Evolutionary conservation across 2,329 filamentous ascomycete genomes (phyloP).

Genomic region (Colletotrichum tabaci): DNA sequence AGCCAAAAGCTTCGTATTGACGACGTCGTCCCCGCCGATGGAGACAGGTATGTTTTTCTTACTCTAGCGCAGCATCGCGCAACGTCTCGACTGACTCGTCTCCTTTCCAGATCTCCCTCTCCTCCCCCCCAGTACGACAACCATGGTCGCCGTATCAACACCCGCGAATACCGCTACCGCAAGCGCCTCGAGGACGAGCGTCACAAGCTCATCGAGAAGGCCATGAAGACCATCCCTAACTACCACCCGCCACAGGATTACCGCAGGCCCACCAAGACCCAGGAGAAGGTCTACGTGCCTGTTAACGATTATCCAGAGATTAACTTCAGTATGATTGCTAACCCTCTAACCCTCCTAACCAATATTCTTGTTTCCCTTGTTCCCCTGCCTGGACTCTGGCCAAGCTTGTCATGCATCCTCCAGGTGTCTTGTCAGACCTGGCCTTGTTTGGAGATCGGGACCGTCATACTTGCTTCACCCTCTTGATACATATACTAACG

Average conservation of each 20-base stretch:
- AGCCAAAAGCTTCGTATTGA: constrained; percentile 99
- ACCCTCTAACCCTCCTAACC: constrained; percentile 91
- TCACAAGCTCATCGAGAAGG: constrained; percentile 98
- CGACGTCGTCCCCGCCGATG: constrained; percentile 97
- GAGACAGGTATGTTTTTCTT: constrained; percentile 81
- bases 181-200: constrained; percentile 99
- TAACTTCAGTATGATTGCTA: constrained; percentile 99
- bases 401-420: constrained; percentile 56
- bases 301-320: constrained; percentile 99
- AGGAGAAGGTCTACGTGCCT: constrained; percentile 99
- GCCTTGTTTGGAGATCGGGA: constrained; percentile 49
- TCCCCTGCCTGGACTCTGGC: constrained; percentile 60
- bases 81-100: constrained; percentile 35
- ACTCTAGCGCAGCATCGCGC: constrained; percentile 5
- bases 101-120: constrained; percentile 83
- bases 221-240: constrained; percentile 99
- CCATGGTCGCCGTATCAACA: constrained; percentile 99
- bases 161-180: constrained; percentile 97
- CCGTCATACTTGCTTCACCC: constrained; percentile 55
- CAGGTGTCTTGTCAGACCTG: constrained; percentile 46
- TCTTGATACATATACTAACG: constrained; percentile 81
- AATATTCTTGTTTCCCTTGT: constrained; percentile 54
- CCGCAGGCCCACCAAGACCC: constrained; percentile 98
- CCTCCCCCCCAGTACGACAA: constrained; percentile 98
- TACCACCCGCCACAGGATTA: constrained; percentile 99